Evolutionary conservation across 768 basidiomycete species (phyloP).

Genomic region (Rhizopogon vesiculosus): DNA sequence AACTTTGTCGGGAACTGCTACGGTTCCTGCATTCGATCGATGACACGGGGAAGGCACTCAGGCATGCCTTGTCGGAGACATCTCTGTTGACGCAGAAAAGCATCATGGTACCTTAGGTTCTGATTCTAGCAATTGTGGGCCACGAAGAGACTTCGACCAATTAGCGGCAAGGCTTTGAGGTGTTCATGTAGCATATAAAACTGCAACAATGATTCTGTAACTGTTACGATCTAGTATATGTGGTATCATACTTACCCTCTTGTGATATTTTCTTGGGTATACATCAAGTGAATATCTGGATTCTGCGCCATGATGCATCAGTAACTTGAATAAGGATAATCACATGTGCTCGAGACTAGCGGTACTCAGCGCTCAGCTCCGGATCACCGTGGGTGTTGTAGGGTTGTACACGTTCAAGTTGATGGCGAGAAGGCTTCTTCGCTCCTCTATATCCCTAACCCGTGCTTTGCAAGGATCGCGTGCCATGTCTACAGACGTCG

Average conservation of each 20-base stretch:
- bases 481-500: slow-evolving; percentile 18
- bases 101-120: neutral
- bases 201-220: too few relatives aligned
- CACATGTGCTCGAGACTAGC: neutral
- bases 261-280: neutral
- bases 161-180: too few relatives aligned
- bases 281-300: too few relatives aligned
- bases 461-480: slow-evolving; percentile 11
- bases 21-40: slow-evolving; percentile 93
- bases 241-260: neutral
- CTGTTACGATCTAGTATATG: neutral
- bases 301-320: too few relatives aligned
- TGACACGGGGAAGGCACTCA: slow-evolving; percentile 71
- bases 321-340: neutral
- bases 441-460: slow-evolving; percentile 1
- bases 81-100: slow-evolving; percentile 21
- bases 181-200: neutral
- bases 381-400: too few relatives aligned
- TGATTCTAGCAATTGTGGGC: neutral
- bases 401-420: too few relatives aligned
- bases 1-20: slow-evolving; percentile 86
- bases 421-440: slow-evolving; percentile 12
- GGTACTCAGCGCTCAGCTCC: too few relatives aligned
- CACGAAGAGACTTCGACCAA: too few relatives aligned
- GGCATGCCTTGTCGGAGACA: slow-evolving; percentile 54